phyloP scores from a whole-genome alignment of 2,329 filamentous ascomycete genomes.

The Hypoxylon sp. region DNA sequence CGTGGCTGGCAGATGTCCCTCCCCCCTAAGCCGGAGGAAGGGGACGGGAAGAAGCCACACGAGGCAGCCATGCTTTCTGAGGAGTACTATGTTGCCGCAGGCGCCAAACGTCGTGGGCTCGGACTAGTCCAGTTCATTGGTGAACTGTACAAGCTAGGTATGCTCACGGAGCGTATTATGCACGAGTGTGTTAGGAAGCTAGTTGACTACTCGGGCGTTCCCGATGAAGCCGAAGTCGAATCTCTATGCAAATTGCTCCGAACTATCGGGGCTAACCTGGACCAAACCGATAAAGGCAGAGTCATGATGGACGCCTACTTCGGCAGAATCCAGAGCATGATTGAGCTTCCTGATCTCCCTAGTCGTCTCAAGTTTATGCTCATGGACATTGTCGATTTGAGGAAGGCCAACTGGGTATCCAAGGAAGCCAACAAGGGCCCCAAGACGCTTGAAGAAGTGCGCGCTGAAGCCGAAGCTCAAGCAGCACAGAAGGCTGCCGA shows the following conservation, averaged over 20 bases:
- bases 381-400: slow-evolving; percentile 90
- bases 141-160: slow-evolving; percentile 97
- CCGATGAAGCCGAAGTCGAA: slow-evolving; percentile 96
- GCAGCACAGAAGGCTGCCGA: slow-evolving; percentile 87
- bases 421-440: slow-evolving; percentile 95
- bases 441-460: slow-evolving; percentile 95
- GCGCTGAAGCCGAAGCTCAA: slow-evolving; percentile 81
- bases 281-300: slow-evolving; percentile 83
- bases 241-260: slow-evolving; percentile 92
- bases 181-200: slow-evolving; percentile 98
- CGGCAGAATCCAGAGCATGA: slow-evolving; percentile 83
- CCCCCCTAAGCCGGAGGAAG: slow-evolving; percentile 80
- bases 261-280: slow-evolving; percentile 90
- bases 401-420: slow-evolving; percentile 80
- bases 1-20: slow-evolving; percentile 95
- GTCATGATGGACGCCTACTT: slow-evolving; percentile 96
- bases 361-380: slow-evolving; percentile 97
- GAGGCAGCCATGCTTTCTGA: slow-evolving; percentile 91
- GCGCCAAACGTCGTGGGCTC: slow-evolving; percentile 95
- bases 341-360: slow-evolving; percentile 81
- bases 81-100: slow-evolving; percentile 94
- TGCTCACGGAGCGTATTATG: slow-evolving; percentile 99
- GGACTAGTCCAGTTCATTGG: slow-evolving; percentile 99
- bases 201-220: slow-evolving; percentile 92
- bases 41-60: slow-evolving; percentile 68